These are phyloP conservation scores for Phytophthora sp. DNA, from an alignment of 352 stramenopile species.

Conservation along the genomic window DNA sequence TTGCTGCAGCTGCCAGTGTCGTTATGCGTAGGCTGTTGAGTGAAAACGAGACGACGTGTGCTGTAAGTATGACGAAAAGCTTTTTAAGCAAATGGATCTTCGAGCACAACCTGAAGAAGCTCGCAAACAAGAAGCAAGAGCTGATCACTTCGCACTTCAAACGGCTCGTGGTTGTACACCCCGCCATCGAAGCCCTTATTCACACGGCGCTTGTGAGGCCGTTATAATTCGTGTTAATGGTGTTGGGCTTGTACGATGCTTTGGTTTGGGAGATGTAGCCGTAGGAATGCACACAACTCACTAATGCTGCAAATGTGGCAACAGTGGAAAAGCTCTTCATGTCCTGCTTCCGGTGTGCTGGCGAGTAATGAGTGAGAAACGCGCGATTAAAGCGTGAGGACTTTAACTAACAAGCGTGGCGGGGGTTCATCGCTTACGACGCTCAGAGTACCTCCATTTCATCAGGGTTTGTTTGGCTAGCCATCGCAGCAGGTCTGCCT, in stretches of 20 bases:
- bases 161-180: constrained; percentile 39
- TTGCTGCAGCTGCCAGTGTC: too few species aligned
- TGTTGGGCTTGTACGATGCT: constrained; percentile 32
- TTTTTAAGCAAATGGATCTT: too few species aligned
- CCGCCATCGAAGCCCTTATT: constrained; percentile 38
- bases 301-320: constrained; percentile 16
- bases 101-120: too few species aligned
- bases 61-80: too few species aligned
- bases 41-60: too few species aligned
- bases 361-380: neutral
- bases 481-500: too few species aligned
- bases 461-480: too few species aligned
- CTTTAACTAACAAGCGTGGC: neutral
- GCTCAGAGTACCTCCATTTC: too few species aligned
- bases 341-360: neutral
- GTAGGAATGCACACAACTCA: constrained; percentile 10
- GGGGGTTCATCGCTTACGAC: neutral
- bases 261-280: constrained; percentile 29
- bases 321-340: constrained; percentile 13
- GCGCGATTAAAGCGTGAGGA: constrained; percentile 10
- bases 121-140: too few species aligned
- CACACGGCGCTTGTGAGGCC: constrained; percentile 19
- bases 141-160: too few species aligned
- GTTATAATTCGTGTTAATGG: constrained; percentile 35
- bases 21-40: too few species aligned